Evolutionary conservation across 768 basidiomycete genomes (phyloP), one percentile per base, ranked within the genome.

Genomic region (Kwoniella shandongensis): DNA sequence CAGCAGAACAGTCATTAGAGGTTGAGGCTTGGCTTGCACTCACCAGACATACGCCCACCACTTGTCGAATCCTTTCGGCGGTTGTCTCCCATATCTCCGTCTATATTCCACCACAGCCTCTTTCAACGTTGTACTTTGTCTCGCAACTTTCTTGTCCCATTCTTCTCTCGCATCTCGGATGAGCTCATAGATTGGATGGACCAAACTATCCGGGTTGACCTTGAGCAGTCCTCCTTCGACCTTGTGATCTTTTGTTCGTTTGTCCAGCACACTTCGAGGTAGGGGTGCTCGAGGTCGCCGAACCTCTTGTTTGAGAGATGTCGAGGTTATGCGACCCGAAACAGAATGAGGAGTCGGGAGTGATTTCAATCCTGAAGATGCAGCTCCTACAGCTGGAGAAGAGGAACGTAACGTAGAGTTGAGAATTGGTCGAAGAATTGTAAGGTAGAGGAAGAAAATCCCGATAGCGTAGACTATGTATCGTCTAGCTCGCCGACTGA

Each of bases 21-120:
- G 32, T 6, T 32, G 32, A 32, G 32, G 32, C 32, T n/a, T n/a
- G n/a, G n/a, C n/a, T 11, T 3, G n/a, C 30, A 59, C 63, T 61
- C 55, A 65, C 63, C 35, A 46, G 10, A 65, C 63, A 57, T 59
- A 66, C n/a, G 26, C 48, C 61, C 64, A 81, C 81, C 80, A 81
- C 30, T 77, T 76, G 26, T 81, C 80, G 54, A 81, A 82, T 1
- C 81, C 81, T 32, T 67, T 73, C 4, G 80, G 80, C 0, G 81
- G 81, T 3, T 61, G 50, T 38, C 61, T 54, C 22, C 49, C 42
- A 57, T 72, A 61, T 50, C 70, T 44, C 12, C 78, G 70, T 30
- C 57, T 66, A 51, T 81, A 81, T 54, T 81, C 80, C 7, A 57
- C 54, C 0, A 79, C 75, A 0, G 80, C 81, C 45, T 78, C 66